A percentile compares a stretch with the other conserved stretches of the same genome.
These are phyloP conservation scores for Taiozyma sp. DNA, from an alignment of 1,139 yeast genomes.

Conservation along the genomic window DNA sequence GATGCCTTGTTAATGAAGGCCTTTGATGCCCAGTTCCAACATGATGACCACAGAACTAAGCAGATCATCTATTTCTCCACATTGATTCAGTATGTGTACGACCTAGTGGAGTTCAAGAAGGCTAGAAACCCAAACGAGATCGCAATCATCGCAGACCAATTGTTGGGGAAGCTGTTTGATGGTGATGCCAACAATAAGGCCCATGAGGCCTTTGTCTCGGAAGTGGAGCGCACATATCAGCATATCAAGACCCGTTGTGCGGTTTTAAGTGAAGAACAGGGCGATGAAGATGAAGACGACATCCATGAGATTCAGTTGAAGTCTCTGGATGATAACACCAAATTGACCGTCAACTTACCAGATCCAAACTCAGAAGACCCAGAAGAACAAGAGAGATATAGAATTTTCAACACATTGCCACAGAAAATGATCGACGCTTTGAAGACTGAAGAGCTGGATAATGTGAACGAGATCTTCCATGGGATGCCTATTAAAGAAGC, in stretches of 20 bases:
- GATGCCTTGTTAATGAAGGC: constrained; percentile 94
- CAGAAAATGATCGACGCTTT: constrained; percentile 70
- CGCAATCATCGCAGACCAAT: constrained; percentile 59
- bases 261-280: constrained; percentile 44
- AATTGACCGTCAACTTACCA: constrained; percentile 73
- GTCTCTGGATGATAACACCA: constrained; percentile 80
- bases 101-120: constrained; percentile 46
- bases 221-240: constrained; percentile 61
- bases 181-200: constrained; percentile 51
- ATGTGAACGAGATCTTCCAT: constrained; percentile 80
- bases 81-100: constrained; percentile 71
- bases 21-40: constrained; percentile 73
- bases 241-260: constrained; percentile 78
- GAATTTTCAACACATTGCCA: constrained; percentile 55
- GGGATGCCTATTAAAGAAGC: constrained; percentile 76
- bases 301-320: constrained; percentile 73
- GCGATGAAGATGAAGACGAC: constrained; percentile 22
- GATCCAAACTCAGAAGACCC: constrained; percentile 39
- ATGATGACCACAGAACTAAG: constrained; percentile 46
- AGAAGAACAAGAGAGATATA: constrained; percentile 47
- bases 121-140: constrained; percentile 31
- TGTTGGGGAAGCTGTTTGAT: constrained; percentile 60
- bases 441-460: constrained; percentile 65
- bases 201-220: constrained; percentile 60
- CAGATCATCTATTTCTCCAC: constrained; percentile 78